phyloP scores from a whole-genome alignment of 108 stramenopile species.

The Skeletonema tropicum region DNA sequence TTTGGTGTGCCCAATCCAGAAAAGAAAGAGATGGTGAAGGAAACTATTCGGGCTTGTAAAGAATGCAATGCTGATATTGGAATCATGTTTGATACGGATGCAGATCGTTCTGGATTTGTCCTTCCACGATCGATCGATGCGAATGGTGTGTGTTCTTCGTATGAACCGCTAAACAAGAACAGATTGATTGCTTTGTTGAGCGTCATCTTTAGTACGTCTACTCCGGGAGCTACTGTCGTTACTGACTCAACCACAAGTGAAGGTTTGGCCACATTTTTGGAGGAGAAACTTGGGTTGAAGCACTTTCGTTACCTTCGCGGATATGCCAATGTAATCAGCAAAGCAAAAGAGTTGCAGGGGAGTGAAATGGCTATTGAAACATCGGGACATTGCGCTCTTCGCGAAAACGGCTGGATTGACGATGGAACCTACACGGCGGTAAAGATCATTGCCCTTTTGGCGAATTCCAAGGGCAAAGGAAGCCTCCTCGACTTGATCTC shows the following conservation, averaged over 20 bases:
- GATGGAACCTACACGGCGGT: conserved; percentile 91
- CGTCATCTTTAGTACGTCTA: conserved; percentile 59
- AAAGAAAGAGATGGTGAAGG: conserved; percentile 63
- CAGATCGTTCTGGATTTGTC: conserved; percentile 85
- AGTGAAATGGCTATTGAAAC: conserved; percentile 88
- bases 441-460: conserved; percentile 67
- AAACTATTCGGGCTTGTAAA: conserved; percentile 64
- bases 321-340: conserved; percentile 86
- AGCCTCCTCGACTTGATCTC: conserved; percentile 69
- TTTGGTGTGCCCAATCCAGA: conserved; percentile 88
- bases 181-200: conserved; percentile 82
- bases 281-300: conserved; percentile 55
- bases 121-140: conserved; percentile 44
- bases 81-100: conserved; percentile 89
- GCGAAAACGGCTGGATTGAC: conserved; percentile 80
- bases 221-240: conserved; percentile 76
- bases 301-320: conserved; percentile 81
- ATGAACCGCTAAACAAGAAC: conserved; percentile 81
- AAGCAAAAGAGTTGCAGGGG: conserved; percentile 71
- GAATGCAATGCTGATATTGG: conserved; percentile 74
- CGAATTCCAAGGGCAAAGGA: conserved; percentile 36
- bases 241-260: conserved; percentile 83
- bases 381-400: conserved; percentile 75
- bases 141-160: conserved; percentile 26
- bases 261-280: conserved; percentile 68